Conservation (phyloP, 202 grass and related monocot genomes). For the Dendrocalamus latiflorus region DNA sequence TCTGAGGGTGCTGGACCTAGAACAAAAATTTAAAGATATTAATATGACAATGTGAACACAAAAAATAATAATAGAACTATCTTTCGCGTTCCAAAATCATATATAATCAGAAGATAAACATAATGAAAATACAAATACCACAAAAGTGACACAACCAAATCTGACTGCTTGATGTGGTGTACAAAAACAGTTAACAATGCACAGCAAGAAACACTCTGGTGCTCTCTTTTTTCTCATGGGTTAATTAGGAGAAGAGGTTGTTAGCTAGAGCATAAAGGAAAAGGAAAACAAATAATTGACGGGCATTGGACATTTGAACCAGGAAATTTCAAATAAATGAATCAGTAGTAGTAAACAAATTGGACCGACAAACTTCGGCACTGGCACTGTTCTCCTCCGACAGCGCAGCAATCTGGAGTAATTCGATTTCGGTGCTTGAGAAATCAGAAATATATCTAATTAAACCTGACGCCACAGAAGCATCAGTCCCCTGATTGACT, state of each 20-base stretch:
- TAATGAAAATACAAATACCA: too few relatives aligned
- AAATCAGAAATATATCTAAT: background rate
- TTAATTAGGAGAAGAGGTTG: background rate
- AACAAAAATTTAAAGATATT: too few relatives aligned
- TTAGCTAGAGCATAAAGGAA: too few relatives aligned
- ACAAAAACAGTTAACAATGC: background rate
- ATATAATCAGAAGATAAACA: too few relatives aligned
- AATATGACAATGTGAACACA: too few relatives aligned
- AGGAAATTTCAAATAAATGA: background rate
- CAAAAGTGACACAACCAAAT: too few relatives aligned
- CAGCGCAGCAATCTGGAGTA: background rate
- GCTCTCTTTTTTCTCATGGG: background rate
- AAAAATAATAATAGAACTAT: too few relatives aligned
- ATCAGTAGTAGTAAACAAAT: background rate
- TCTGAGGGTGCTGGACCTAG: too few relatives aligned
- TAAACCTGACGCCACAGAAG: background rate
- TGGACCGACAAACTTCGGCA: background rate
- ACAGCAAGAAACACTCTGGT: background rate
- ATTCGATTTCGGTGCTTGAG: background rate
- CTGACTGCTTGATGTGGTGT: background rate
- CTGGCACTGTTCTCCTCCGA: background rate
- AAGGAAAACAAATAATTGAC: background rate
- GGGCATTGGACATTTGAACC: background rate
- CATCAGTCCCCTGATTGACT: conserved; percentile 2
- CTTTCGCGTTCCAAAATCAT: too few relatives aligned